A percentile compares a stretch with the other conserved stretches of the same genome.
These are phyloP conservation scores for Leucoagaricus sp. DNA, from an alignment of 1,284 basidiomycete species.

Conservation along the genomic window DNA sequence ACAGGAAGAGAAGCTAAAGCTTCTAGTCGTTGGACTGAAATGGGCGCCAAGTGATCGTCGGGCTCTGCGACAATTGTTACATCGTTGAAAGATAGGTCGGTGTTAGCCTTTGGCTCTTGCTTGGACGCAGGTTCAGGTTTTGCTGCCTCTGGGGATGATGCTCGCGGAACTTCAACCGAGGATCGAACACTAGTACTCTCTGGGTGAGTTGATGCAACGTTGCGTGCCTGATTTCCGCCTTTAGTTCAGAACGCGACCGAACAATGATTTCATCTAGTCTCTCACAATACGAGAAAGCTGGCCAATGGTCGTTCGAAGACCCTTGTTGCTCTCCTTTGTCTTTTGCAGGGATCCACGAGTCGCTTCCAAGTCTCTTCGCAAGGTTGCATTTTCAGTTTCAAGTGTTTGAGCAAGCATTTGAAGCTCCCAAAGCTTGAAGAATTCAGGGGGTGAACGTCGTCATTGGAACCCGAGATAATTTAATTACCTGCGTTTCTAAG, in stretches of 20 bases:
- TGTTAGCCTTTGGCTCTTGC: slow-evolving; percentile 2
- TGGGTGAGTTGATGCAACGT: slow-evolving; percentile 3
- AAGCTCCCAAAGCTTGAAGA: slow-evolving; percentile 11
- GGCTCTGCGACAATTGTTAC: slow-evolving; percentile 12
- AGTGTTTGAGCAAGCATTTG: slow-evolving; percentile 7
- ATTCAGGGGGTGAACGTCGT: background rate
- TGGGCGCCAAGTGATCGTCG: background rate
- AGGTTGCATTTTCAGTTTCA: slow-evolving; percentile 7
- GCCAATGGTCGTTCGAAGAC: slow-evolving; percentile 27
- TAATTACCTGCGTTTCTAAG: slow-evolving; percentile 16
- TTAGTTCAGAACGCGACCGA: background rate
- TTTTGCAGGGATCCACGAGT: slow-evolving; percentile 25
- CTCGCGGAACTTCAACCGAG: background rate
- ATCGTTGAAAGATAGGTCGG: slow-evolving; percentile 8
- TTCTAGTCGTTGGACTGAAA: slow-evolving; percentile 26
- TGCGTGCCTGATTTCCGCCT: slow-evolving; percentile 8
- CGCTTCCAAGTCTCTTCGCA: slow-evolving; percentile 7
- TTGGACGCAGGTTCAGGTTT: background rate
- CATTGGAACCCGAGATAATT: background rate
- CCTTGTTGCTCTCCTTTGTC: slow-evolving; percentile 27
- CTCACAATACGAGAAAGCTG: slow-evolving; percentile 31
- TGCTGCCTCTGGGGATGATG: background rate
- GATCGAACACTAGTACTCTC: background rate
- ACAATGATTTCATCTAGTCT: background rate
- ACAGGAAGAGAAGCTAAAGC: slow-evolving; percentile 25